phyloP scores from a whole-genome alignment of 208 protist species.

The Trypanosoma conorhini region DNA sequence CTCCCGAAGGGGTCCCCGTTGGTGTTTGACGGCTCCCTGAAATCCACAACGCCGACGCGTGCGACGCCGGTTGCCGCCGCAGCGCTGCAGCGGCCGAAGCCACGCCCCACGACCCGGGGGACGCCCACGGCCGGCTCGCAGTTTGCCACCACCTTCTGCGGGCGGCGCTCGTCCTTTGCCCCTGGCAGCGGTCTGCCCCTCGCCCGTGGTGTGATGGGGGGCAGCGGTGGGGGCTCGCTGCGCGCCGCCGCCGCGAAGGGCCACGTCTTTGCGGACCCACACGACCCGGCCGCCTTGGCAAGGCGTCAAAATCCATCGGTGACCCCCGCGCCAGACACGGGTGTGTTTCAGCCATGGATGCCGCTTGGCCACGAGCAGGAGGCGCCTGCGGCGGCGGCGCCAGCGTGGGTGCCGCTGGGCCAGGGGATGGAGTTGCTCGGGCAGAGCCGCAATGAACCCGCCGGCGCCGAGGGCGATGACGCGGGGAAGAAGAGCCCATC shows the following conservation, averaged over 20 bases:
- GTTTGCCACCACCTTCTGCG: conserved; percentile 2
- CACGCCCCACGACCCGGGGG: neutral
- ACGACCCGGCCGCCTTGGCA: neutral
- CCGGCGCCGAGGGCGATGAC: neutral
- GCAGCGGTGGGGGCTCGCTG: neutral
- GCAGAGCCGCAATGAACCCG: neutral
- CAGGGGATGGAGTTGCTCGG: neutral
- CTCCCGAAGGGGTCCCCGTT: conserved; percentile 10
- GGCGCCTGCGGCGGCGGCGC: neutral
- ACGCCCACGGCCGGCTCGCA: neutral
- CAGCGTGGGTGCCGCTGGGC: neutral
- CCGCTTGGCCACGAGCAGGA: conserved; percentile 64
- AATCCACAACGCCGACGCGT: neutral
- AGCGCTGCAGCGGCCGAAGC: neutral
- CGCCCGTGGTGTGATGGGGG: conserved; percentile 4
- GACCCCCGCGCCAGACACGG: conserved; percentile 38
- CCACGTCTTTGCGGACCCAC: conserved; percentile 1
- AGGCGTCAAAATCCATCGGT: neutral
- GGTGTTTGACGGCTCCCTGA: conserved; percentile 9
- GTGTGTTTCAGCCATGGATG: conserved; percentile 64
- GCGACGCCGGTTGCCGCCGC: neutral
- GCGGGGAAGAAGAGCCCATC: neutral
- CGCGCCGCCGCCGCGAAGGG: neutral
- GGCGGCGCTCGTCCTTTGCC: neutral
- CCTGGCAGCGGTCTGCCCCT: neutral